Evolutionary conservation across 2,329 filamentous ascomycete genomes (phyloP).

Genomic region (Arthrobotrys sinensis): DNA sequence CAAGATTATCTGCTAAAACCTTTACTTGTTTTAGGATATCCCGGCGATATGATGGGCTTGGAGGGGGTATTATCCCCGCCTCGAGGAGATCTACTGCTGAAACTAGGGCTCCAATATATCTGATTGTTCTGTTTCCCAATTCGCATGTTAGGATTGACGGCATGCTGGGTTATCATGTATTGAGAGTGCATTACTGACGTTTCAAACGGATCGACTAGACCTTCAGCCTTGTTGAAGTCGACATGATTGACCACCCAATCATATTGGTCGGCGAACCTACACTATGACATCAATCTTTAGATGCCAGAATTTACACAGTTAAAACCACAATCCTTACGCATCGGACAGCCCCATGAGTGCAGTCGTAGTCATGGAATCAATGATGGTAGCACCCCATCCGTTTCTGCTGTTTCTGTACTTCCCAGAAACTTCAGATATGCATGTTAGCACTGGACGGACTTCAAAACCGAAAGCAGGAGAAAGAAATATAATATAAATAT

Average conservation of each 20-base stretch:
- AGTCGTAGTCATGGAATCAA: conserved; percentile 86
- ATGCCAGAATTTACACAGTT: conserved; percentile 62
- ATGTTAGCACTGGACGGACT: neutral
- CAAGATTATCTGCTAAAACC: conserved; percentile 79
- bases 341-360: conserved; percentile 80
- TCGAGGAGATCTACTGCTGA: conserved; percentile 75
- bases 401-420: conserved; percentile 72
- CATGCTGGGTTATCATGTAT: neutral
- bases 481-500: conserved; percentile 3
- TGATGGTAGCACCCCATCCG: conserved; percentile 86
- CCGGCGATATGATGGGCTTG: conserved; percentile 65
- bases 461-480: neutral
- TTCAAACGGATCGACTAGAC: conserved; percentile 83
- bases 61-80: conserved; percentile 68
- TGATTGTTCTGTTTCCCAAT: conserved; percentile 50
- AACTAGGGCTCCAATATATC: conserved; percentile 83
- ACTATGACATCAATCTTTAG: conserved; percentile 35
- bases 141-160: neutral
- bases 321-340: conserved; percentile 66
- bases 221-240: conserved; percentile 77
- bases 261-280: conserved; percentile 53
- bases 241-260: conserved; percentile 78
- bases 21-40: conserved; percentile 78
- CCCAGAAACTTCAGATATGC: conserved; percentile 54
- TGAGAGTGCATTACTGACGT: conserved; percentile 68